A percentile compares a stretch with the other conserved stretches of the same genome.
phyloP scores from a whole-genome alignment of 306 rosid genomes.

The Trichosanthes truncata region DNA sequence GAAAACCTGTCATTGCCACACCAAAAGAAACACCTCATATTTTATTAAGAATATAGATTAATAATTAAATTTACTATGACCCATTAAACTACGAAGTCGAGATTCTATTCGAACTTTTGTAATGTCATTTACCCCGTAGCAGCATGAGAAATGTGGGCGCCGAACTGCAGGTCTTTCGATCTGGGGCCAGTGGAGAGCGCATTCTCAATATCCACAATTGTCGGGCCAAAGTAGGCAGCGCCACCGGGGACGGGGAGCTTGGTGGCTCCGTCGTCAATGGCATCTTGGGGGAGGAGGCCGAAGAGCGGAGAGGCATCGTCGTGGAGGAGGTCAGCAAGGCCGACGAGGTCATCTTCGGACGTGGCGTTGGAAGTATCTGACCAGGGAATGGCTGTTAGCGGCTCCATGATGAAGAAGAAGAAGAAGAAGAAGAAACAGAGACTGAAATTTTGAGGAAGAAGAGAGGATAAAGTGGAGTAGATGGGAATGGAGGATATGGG shows the following conservation, averaged over 20 bases:
- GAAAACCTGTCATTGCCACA: slow-evolving; percentile 34
- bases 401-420: slow-evolving; percentile 28
- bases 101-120: neutral
- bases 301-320: slow-evolving; percentile 41
- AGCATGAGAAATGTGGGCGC: slow-evolving; percentile 23
- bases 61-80: neutral
- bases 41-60: neutral
- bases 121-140: neutral
- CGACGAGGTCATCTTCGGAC: slow-evolving; percentile 56
- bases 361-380: slow-evolving; percentile 17
- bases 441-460: neutral
- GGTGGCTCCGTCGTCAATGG: slow-evolving; percentile 20
- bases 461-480: slow-evolving; percentile 51
- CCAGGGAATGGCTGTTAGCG: slow-evolving; percentile 29
- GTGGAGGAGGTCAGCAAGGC: slow-evolving; percentile 62
- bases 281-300: slow-evolving; percentile 21
- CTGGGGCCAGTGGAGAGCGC: slow-evolving; percentile 43
- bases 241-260: slow-evolving; percentile 23
- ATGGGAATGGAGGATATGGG: slow-evolving; percentile 20
- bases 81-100: neutral
- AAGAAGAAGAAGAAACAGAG: neutral
- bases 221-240: slow-evolving; percentile 59
- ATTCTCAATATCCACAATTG: slow-evolving; percentile 58
- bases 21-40: neutral
- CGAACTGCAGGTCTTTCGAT: slow-evolving; percentile 21